Conservation (phyloP, 73 alveolate genomes). For the Paramecium primaurelia region DNA sequence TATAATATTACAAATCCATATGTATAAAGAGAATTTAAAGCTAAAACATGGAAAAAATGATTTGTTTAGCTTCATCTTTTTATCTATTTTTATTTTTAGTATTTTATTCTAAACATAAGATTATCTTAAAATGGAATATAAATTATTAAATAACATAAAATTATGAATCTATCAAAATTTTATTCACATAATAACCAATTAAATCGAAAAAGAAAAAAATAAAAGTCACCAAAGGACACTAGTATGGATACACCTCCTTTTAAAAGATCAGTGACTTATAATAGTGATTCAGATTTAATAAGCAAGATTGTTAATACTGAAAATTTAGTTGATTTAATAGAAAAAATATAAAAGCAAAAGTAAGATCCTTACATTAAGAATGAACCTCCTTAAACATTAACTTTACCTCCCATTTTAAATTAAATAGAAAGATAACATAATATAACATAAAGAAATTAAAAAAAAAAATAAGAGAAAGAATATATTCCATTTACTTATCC, state of each 20-base stretch:
- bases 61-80: background rate
- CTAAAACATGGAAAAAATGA: constrained; percentile 25
- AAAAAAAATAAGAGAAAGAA: background rate
- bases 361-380: background rate
- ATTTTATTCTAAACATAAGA: background rate
- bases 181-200: background rate
- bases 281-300: background rate
- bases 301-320: background rate
- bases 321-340: background rate
- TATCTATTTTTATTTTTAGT: background rate
- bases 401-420: background rate
- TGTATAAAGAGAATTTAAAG: background rate
- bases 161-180: background rate
- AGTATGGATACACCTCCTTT: background rate
- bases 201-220: background rate
- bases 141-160: background rate
- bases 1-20: constrained; percentile 8
- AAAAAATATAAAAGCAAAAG: background rate
- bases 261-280: background rate
- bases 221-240: background rate
- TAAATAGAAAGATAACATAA: background rate
- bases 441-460: background rate
- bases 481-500: background rate
- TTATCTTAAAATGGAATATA: background rate
- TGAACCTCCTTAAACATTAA: background rate